These are phyloP conservation scores for Paraphaeosphaeria sporulosa DNA, from an alignment of 2,329 filamentous ascomycete species.

Conservation along the genomic window DNA sequence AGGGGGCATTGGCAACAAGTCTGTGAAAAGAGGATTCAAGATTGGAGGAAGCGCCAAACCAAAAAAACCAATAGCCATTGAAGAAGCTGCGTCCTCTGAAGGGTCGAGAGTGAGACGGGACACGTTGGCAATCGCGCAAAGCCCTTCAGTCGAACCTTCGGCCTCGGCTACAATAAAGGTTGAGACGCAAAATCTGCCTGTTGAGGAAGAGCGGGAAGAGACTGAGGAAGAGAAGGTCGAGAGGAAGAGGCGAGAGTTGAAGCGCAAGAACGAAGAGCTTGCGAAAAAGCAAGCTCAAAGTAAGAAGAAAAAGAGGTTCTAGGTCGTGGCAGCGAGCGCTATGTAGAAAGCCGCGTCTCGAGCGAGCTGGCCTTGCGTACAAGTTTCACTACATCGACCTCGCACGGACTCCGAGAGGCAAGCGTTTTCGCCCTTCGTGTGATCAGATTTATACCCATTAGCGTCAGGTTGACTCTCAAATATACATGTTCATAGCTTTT, in stretches of 20 bases:
- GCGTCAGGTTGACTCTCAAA: not conserved
- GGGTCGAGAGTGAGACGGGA: constrained; percentile 18
- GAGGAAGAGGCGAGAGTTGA: constrained; percentile 64
- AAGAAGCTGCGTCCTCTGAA: constrained; percentile 2
- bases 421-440: not conserved
- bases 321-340: not conserved
- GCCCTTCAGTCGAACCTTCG: constrained; percentile 20
- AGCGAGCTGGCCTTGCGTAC: not conserved
- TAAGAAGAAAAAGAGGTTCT: constrained; percentile 47
- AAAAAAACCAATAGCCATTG: constrained; percentile 14
- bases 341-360: not conserved
- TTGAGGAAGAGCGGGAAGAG: constrained; percentile 35
- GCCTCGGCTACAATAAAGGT: constrained; percentile 13
- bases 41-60: constrained; percentile 43
- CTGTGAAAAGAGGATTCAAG: constrained; percentile 32
- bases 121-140: constrained; percentile 15
- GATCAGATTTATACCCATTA: not conserved
- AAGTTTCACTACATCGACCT: not conserved
- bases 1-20: constrained; percentile 17
- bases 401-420: not conserved
- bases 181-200: constrained; percentile 19
- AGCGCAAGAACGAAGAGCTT: constrained; percentile 61
- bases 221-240: constrained; percentile 62
- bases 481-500: not conserved
- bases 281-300: constrained; percentile 58